Evolutionary conservation across 192 early-diverging fungal genomes (phyloP).

Genomic region (Coemansia javaensis): DNA sequence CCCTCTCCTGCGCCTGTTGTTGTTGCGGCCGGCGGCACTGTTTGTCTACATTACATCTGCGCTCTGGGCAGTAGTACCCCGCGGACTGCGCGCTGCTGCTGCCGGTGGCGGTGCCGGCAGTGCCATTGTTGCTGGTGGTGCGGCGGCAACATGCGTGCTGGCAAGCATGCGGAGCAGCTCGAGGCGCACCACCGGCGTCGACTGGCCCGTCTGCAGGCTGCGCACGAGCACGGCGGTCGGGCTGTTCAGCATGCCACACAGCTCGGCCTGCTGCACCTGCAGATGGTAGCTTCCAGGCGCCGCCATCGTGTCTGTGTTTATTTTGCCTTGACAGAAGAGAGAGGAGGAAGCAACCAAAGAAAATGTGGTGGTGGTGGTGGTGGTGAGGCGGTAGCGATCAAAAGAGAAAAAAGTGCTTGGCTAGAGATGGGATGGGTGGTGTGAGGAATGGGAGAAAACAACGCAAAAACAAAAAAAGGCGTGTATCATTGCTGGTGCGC

Average conservation of each 20-base stretch:
- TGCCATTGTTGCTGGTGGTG: background rate
- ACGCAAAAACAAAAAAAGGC: no score
- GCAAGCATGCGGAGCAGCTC: conserved; percentile 1
- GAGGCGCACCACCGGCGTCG: background rate
- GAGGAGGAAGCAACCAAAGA: no score
- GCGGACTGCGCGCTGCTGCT: no score
- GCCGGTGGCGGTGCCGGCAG: background rate
- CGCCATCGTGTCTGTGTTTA: background rate
- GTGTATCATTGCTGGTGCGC: conserved; percentile 1
- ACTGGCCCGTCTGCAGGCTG: background rate
- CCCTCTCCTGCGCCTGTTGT: no score
- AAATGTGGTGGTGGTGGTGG: no score
- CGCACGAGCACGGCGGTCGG: background rate
- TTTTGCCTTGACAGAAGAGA: no score
- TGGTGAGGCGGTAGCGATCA: background rate
- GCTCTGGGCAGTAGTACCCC: no score
- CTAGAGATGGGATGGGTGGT: background rate
- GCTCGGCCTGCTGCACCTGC: background rate
- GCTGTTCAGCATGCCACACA: conserved; percentile 6
- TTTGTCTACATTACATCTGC: no score
- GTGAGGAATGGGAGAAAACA: background rate
- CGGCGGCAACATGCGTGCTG: background rate
- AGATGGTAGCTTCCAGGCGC: conserved; percentile 4
- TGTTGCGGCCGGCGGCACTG: no score
- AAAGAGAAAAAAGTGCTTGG: background rate